These are phyloP conservation scores for Saccharata proteae DNA, from an alignment of 2,329 filamentous ascomycete genomes.

Conservation along the genomic window DNA sequence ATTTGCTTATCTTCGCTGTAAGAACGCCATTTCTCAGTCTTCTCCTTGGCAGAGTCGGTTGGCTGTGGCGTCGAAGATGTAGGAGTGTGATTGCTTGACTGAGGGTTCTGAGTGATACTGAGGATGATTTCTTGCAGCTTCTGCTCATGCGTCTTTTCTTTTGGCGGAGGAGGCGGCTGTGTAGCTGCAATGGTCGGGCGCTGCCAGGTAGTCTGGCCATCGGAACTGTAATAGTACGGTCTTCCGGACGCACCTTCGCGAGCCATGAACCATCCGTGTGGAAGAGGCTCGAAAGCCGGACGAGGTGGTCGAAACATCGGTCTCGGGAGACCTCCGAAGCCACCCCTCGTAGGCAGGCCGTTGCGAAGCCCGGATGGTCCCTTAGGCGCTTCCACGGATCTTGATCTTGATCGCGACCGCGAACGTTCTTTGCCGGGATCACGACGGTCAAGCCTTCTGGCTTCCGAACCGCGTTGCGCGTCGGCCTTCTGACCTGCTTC, in stretches of 20 bases:
- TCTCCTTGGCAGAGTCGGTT: conserved; percentile 41
- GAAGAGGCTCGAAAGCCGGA: conserved; percentile 47
- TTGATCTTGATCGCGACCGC: conserved; percentile 37
- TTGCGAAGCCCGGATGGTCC: conserved; percentile 31
- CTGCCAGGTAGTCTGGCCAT: conserved; percentile 70
- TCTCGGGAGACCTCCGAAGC: conserved; percentile 26
- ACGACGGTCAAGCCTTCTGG: conserved; percentile 50
- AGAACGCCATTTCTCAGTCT: conserved; percentile 58
- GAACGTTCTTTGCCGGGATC: conserved; percentile 37
- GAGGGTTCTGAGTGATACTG: conserved; percentile 61
- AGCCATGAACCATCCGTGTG: conserved; percentile 75
- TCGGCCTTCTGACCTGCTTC: too few species aligned
- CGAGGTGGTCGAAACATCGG: conserved; percentile 35
- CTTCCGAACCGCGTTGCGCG: conserved; percentile 17
- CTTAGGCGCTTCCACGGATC: conserved; percentile 32
- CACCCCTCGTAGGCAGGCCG: conserved; percentile 44
- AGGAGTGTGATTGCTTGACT: conserved; percentile 35
- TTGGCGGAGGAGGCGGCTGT: conserved; percentile 46
- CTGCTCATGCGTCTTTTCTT: conserved; percentile 60
- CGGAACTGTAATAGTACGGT: conserved; percentile 75
- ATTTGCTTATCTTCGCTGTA: conserved; percentile 74
- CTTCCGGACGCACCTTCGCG: conserved; percentile 54
- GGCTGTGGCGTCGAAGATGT: conserved; percentile 55
- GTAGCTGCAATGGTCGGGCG: conserved; percentile 57
- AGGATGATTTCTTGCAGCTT: conserved; percentile 64